phyloP scores from a whole-genome alignment of 164 flowering plant species.

The Macadamia integrifolia region DNA sequence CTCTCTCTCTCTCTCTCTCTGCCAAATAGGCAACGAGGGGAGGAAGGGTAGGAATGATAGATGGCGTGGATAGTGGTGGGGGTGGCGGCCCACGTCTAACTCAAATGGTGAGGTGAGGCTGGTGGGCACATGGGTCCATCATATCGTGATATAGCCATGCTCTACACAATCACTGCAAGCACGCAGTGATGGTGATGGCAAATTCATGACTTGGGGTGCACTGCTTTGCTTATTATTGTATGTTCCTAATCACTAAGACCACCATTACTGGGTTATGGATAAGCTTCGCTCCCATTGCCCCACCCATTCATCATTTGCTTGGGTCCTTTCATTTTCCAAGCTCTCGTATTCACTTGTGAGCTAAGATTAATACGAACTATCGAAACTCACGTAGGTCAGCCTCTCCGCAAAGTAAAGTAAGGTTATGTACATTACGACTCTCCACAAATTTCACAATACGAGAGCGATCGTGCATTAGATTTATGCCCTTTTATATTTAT shows the following conservation, averaged over 20 bases:
- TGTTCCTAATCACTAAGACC: background rate
- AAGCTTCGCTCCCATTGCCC: background rate
- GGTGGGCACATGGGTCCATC: constrained; percentile 15
- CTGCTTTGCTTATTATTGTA: background rate
- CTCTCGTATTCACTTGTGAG: too few species aligned
- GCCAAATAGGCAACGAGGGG: background rate
- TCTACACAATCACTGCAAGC: too few species aligned
- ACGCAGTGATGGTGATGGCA: too few species aligned
- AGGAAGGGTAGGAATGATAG: background rate
- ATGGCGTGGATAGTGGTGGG: background rate
- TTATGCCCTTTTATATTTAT: too few species aligned
- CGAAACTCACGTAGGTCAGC: too few species aligned
- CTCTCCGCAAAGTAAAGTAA: too few species aligned
- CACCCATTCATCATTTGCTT: background rate
- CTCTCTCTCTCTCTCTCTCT: constrained; percentile 4
- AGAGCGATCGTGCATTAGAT: too few species aligned
- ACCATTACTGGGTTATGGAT: background rate
- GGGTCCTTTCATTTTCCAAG: too few species aligned
- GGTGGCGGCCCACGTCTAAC: constrained; percentile 12
- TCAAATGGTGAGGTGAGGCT: constrained; percentile 2
- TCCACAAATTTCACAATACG: too few species aligned
- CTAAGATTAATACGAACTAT: too few species aligned
- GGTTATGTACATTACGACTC: too few species aligned
- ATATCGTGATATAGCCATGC: background rate
- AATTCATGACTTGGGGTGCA: too few species aligned